Conservation (phyloP, 2,329 filamentous ascomycete genomes). For the Fusarium guadeloupense region DNA sequence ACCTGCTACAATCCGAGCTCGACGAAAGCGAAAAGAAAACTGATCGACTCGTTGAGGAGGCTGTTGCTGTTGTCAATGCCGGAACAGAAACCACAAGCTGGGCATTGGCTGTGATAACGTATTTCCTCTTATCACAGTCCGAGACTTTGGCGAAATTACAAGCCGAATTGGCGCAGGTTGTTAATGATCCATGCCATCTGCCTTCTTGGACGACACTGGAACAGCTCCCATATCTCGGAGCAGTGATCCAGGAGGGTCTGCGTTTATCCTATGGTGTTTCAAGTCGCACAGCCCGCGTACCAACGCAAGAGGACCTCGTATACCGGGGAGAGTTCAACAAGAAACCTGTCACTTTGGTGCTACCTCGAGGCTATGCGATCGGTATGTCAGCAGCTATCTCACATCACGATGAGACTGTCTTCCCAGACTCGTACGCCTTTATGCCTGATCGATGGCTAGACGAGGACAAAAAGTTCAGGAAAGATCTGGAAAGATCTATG, state of each 20-base stretch:
- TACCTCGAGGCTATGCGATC: constrained; percentile 10
- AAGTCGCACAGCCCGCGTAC: constrained; percentile 9
- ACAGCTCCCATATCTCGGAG: constrained; percentile 5
- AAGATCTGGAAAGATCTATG: constrained; percentile 12
- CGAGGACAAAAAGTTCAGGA: background rate
- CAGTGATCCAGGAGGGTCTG: background rate
- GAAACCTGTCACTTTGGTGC: background rate
- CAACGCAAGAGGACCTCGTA: constrained; percentile 4
- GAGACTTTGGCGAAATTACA: background rate
- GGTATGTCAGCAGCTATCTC: constrained; percentile 17
- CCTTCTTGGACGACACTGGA: constrained; percentile 18
- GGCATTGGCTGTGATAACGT: constrained; percentile 19
- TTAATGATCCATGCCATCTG: constrained; percentile 3
- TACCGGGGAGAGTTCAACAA: constrained; percentile 13
- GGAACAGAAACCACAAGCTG: constrained; percentile 21
- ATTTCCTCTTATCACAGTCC: constrained; percentile 11
- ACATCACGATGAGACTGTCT: constrained; percentile 6
- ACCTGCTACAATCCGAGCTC: constrained; percentile 9
- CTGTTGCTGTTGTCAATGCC: constrained; percentile 9
- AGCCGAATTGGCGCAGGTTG: background rate
- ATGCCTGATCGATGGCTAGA: constrained; percentile 14
- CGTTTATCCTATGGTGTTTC: constrained; percentile 16
- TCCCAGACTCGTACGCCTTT: constrained; percentile 11
- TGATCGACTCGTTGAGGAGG: background rate
- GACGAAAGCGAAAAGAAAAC: constrained; percentile 4